phyloP scores from a whole-genome alignment of 441 rosid species.

The Syzygium syzygioides region DNA sequence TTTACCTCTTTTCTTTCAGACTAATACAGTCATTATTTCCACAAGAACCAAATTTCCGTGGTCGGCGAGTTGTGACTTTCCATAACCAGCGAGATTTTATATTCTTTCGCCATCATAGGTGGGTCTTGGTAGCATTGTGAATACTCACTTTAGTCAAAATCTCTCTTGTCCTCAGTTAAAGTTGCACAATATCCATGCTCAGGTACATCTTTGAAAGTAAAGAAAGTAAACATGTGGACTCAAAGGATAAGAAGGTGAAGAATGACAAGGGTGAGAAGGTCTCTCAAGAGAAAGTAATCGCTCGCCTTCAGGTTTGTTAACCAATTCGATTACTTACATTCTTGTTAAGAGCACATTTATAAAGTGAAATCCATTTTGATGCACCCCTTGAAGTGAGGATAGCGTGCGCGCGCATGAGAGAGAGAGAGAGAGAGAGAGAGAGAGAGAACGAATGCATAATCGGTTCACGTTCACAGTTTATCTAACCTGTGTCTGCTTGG shows the following conservation, averaged over 20 bases:
- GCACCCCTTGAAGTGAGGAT: background rate
- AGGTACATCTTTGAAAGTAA: constrained; percentile 82
- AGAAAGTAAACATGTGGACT: constrained; percentile 42
- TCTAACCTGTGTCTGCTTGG: background rate
- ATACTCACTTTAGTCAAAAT: background rate
- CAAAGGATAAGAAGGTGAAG: constrained; percentile 37
- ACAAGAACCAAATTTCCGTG: constrained; percentile 73
- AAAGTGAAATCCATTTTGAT: background rate
- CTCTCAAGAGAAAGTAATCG: constrained; percentile 40
- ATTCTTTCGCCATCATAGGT: constrained; percentile 94
- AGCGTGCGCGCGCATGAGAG: background rate
- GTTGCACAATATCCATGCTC: background rate
- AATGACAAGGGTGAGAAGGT: constrained; percentile 30
- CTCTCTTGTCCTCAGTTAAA: background rate
- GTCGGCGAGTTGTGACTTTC: constrained; percentile 87
- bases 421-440: background rate
- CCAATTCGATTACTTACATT: background rate
- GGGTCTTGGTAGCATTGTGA: constrained; percentile 8
- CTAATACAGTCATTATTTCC: constrained; percentile 79
- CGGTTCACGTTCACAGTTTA: background rate
- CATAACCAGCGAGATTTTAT: constrained; percentile 94
- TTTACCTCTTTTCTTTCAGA: constrained; percentile 24
- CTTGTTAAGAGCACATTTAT: background rate
- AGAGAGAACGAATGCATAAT: background rate
- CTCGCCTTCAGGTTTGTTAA: constrained; percentile 73